Conservation (phyloP, 352 stramenopile species). For the Phytophthora idaei region DNA sequence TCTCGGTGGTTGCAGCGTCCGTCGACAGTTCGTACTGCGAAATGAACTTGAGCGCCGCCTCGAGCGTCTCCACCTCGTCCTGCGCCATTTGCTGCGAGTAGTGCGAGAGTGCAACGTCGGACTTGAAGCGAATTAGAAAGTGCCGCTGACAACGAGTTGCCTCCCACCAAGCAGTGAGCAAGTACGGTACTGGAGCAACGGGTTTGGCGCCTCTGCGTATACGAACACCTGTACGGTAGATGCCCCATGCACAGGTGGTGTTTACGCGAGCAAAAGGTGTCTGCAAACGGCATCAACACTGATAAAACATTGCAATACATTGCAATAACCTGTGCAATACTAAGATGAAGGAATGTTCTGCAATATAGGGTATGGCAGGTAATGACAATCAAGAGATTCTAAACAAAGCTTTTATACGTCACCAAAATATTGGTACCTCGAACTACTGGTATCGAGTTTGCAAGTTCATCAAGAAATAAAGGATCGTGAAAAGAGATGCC, state of each 20-base stretch:
- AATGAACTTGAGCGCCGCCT: slow-evolving; percentile 31
- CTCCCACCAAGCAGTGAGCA: neutral
- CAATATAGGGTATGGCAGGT: neutral
- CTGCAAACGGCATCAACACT: neutral
- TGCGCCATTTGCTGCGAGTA: slow-evolving; percentile 15
- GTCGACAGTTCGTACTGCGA: slow-evolving; percentile 27
- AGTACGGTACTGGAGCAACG: neutral
- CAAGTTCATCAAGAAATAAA: neutral
- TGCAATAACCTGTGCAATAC: neutral
- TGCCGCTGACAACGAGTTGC: slow-evolving; percentile 1
- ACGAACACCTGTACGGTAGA: neutral
- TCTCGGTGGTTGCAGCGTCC: neutral
- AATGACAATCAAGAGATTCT: no score
- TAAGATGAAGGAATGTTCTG: neutral
- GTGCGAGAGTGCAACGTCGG: neutral
- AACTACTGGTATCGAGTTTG: no score
- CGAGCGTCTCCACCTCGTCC: slow-evolving; percentile 32
- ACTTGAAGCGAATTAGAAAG: slow-evolving; percentile 17
- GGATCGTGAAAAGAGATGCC: neutral
- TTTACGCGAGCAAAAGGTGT: slow-evolving; percentile 9
- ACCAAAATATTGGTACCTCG: neutral
- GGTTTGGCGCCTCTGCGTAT: neutral
- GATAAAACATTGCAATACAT: neutral
- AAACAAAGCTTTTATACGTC: neutral
- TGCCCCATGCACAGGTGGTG: neutral